Evolutionary conservation across 1,284 basidiomycete species (phyloP).

Genomic region (Athelia sp.): DNA sequence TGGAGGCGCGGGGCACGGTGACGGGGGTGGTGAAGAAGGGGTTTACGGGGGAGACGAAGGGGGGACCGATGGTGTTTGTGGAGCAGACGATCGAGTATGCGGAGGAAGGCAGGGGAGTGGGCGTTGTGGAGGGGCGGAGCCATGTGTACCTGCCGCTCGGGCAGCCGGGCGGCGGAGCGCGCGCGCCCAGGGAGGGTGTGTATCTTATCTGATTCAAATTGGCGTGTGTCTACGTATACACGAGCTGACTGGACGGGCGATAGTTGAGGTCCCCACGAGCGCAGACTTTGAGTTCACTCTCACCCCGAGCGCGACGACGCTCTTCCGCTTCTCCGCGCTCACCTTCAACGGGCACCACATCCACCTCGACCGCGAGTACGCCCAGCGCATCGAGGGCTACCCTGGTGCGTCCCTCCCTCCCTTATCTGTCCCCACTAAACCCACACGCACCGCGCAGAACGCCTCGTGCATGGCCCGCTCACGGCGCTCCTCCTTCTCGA

Average conservation of each 20-base stretch:
- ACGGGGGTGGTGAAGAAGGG: constrained; percentile 62
- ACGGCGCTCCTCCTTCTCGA: constrained; percentile 78
- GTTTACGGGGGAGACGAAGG: constrained; percentile 32
- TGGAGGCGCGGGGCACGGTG: constrained; percentile 47
- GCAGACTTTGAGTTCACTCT: constrained; percentile 59
- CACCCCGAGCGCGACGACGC: constrained; percentile 61
- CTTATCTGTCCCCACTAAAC: not conserved
- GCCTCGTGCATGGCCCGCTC: constrained; percentile 78
- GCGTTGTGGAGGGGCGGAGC: constrained; percentile 61
- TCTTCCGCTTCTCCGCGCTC: constrained; percentile 82
- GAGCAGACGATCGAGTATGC: constrained; percentile 56
- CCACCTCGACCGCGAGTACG: constrained; percentile 70
- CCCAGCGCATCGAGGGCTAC: constrained; percentile 66
- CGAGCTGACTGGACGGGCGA: not conserved
- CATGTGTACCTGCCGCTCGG: constrained; percentile 64
- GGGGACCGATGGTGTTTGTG: constrained; percentile 73
- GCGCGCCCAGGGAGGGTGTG: constrained; percentile 1
- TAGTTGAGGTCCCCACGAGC: constrained; percentile 49
- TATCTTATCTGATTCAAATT: no score
- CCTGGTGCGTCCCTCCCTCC: constrained; percentile 43
- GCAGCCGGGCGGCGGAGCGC: not conserved
- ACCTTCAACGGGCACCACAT: constrained; percentile 78
- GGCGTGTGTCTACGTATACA: not conserved
- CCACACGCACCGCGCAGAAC: constrained; percentile 37
- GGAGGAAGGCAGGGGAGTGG: constrained; percentile 31